A percentile compares a stretch with the other conserved stretches of the same genome.
Conservation (phyloP, 352 stramenopile genomes). For the Globisporangium heterothallicum region DNA sequence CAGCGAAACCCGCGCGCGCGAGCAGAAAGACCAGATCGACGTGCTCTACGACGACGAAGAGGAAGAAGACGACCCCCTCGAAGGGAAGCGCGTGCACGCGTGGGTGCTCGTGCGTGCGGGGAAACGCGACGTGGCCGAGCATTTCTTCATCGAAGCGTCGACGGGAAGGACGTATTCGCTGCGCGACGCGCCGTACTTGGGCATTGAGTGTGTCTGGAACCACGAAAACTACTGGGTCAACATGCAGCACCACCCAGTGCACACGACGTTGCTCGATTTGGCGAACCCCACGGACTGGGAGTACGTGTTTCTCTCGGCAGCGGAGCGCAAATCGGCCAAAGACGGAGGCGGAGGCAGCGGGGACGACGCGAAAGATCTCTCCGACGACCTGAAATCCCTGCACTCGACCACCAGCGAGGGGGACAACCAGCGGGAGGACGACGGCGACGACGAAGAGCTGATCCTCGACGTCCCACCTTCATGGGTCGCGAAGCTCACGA, state of each 20-base stretch:
- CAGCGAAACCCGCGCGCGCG: slow-evolving; percentile 18
- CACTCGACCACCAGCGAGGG: slow-evolving; percentile 21
- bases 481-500: slow-evolving; percentile 74
- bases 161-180: slow-evolving; percentile 86
- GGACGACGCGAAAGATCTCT: slow-evolving; percentile 28
- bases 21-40: slow-evolving; percentile 33
- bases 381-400: slow-evolving; percentile 56
- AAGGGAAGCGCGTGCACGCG: slow-evolving; percentile 75
- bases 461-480: slow-evolving; percentile 81
- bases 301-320: slow-evolving; percentile 84
- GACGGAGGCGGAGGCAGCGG: slow-evolving; percentile 1
- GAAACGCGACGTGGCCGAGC: slow-evolving; percentile 81
- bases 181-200: slow-evolving; percentile 73
- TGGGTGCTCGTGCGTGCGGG: slow-evolving; percentile 91
- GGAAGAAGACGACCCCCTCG: slow-evolving; percentile 65
- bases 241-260: slow-evolving; percentile 79
- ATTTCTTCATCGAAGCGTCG: slow-evolving; percentile 91
- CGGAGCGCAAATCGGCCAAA: slow-evolving; percentile 61
- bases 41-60: slow-evolving; percentile 55
- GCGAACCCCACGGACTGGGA: slow-evolving; percentile 86
- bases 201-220: slow-evolving; percentile 91
- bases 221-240: slow-evolving; percentile 96
- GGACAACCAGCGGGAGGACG: slow-evolving; percentile 46
- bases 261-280: slow-evolving; percentile 79
- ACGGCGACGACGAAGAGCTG: slow-evolving; percentile 50